Conservation (phyloP, 2,329 filamentous ascomycete genomes). For the Sphaerulina populicola region DNA sequence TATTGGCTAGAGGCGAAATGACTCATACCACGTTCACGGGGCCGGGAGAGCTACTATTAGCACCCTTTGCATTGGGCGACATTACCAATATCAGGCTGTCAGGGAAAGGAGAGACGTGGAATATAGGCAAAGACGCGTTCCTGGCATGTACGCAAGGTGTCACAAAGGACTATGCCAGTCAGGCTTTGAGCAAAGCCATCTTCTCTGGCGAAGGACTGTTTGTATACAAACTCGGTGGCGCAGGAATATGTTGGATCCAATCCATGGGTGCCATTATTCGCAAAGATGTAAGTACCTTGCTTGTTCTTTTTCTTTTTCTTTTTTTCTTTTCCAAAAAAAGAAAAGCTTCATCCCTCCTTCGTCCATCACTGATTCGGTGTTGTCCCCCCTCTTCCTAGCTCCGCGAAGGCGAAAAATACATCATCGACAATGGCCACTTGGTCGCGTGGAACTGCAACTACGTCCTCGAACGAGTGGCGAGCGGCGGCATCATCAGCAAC, state of each 20-base stretch:
- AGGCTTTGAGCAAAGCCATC: conserved; percentile 79
- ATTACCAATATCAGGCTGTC: conserved; percentile 67
- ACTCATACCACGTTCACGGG: conserved; percentile 72
- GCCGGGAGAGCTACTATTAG: conserved; percentile 81
- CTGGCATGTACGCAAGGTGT: conserved; percentile 81
- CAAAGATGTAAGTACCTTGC: conserved; percentile 64
- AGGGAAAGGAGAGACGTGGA: conserved; percentile 64
- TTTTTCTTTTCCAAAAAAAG: too few relatives aligned
- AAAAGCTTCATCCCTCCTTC: not conserved
- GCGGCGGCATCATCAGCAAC: conserved; percentile 86
- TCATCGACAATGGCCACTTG: conserved; percentile 63
- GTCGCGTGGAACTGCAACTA: conserved; percentile 91
- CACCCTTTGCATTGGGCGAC: conserved; percentile 72
- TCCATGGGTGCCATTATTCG: conserved; percentile 92
- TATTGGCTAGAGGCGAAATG: conserved; percentile 76
- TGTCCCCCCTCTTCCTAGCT: conserved; percentile 32
- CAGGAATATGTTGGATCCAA: conserved; percentile 77
- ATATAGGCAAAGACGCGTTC: conserved; percentile 77
- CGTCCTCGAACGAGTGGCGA: conserved; percentile 77
- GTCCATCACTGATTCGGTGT: not conserved
- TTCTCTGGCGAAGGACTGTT: conserved; percentile 91
- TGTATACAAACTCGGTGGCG: conserved; percentile 75
- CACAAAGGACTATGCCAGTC: conserved; percentile 71
- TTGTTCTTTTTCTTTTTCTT: too few relatives aligned
- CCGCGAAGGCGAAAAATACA: conserved; percentile 68